Evolutionary conservation across 116 monocot genomes (phyloP).

Genomic region (Cymodocea nodosa): DNA sequence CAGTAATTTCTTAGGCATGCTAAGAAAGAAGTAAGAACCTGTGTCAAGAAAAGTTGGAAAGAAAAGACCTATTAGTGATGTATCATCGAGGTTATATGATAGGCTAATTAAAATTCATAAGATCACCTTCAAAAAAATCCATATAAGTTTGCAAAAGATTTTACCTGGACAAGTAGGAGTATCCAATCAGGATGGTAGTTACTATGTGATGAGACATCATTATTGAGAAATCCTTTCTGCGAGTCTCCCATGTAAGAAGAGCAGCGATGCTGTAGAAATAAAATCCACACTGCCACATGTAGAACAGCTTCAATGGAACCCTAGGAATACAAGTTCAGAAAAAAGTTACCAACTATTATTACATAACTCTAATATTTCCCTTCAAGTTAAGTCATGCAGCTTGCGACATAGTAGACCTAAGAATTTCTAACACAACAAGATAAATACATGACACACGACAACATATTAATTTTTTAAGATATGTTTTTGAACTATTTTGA

Average conservation of each 20-base stretch:
- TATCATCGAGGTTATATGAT: not conserved
- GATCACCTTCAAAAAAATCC: too few species aligned
- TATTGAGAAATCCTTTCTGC: constrained; percentile 88
- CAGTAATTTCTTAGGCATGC: too few species aligned
- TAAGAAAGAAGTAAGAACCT: too few species aligned
- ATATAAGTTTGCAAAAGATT: not conserved
- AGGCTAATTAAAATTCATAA: not conserved
- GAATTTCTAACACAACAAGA: too few species aligned
- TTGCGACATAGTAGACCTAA: too few species aligned
- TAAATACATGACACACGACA: too few species aligned
- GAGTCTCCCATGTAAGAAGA: constrained; percentile 86
- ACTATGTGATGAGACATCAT: constrained; percentile 99
- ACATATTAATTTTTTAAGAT: too few species aligned
- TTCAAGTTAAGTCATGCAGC: too few species aligned
- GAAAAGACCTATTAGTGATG: not conserved
- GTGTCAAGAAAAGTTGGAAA: too few species aligned
- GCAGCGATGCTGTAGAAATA: constrained; percentile 83
- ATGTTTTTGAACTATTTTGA: too few species aligned
- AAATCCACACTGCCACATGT: constrained; percentile 97
- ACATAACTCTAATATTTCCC: too few species aligned
- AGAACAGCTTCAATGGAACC: constrained; percentile 75
- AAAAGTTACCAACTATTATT: not conserved
- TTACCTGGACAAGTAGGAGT: constrained; percentile 68
- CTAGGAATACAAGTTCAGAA: constrained; percentile 15
- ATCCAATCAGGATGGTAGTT: constrained; percentile 65